Percentiles rank a stretch among this genome's conserved stretches.
Conservation (phyloP, 495 filamentous ascomycete species). For the Penicillium tannophilum region DNA sequence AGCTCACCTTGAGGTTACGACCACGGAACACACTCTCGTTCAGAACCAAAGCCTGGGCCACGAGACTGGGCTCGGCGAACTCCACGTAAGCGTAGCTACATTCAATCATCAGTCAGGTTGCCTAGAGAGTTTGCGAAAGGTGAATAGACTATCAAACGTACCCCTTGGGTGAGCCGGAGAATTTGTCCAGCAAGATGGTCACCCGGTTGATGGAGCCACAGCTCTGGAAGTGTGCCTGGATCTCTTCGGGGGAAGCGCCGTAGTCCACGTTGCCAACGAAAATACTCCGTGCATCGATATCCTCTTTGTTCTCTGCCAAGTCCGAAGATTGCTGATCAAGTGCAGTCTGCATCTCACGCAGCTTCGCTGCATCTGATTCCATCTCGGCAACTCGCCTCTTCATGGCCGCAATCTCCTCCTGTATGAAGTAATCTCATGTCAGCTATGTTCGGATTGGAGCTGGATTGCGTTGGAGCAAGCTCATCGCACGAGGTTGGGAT, state of each 20-base stretch:
- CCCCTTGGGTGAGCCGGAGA: conserved; percentile 98
- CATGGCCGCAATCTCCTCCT: conserved; percentile 98
- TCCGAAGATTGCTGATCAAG: conserved; percentile 83
- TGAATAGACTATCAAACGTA: conserved; percentile 44
- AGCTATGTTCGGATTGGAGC: conserved; percentile 1
- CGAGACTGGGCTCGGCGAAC: conserved; percentile 91
- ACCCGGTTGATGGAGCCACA: conserved; percentile 98
- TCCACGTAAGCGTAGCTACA: conserved; percentile 97
- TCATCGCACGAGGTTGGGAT: conserved; percentile 5
- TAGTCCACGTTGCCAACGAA: conserved; percentile 99
- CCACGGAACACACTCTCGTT: conserved; percentile 98
- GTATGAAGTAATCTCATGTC: conserved; percentile 13
- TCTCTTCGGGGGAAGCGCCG: conserved; percentile 95
- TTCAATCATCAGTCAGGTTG: conserved; percentile 10
- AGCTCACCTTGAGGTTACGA: conserved; percentile 83
- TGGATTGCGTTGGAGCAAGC: background rate
- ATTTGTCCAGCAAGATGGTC: conserved; percentile 97
- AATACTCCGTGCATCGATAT: conserved; percentile 92
- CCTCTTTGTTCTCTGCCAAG: conserved; percentile 89
- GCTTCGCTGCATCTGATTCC: conserved; percentile 95
- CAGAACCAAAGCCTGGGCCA: conserved; percentile 89
- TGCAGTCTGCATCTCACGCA: conserved; percentile 93
- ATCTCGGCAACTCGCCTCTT: conserved; percentile 97
- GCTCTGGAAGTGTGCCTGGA: conserved; percentile 98
- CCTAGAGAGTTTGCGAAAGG: background rate